phyloP scores from a whole-genome alignment of 176 grass and related monocot species.

The Elymus sibiricus region DNA sequence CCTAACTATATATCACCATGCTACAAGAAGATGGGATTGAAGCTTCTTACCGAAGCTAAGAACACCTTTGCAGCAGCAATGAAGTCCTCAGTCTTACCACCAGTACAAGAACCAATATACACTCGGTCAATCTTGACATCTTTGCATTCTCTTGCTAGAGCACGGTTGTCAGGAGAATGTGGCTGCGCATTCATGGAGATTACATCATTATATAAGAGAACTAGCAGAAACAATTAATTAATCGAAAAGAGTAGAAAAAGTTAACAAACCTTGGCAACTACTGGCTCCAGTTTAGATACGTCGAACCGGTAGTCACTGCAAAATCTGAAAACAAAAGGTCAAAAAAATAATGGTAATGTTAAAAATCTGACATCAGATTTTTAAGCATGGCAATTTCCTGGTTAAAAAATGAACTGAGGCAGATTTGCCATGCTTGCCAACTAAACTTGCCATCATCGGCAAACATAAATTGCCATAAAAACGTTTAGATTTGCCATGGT shows the following conservation, averaged over 20 bases:
- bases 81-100: slow-evolving; percentile 94
- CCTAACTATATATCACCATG: background rate
- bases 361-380: no score
- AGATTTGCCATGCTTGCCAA: no score
- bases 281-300: slow-evolving; percentile 90
- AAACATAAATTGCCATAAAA: no score
- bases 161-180: slow-evolving; percentile 92
- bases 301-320: slow-evolving; percentile 76
- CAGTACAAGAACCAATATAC: slow-evolving; percentile 96
- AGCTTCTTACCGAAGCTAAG: slow-evolving; percentile 72
- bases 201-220: background rate
- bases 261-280: slow-evolving; percentile 83
- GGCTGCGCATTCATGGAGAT: slow-evolving; percentile 46
- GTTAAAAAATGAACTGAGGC: no score
- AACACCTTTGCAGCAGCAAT: slow-evolving; percentile 85
- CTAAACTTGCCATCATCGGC: no score
- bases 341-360: background rate
- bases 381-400: no score
- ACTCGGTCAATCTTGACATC: slow-evolving; percentile 92
- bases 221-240: background rate
- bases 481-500: background rate
- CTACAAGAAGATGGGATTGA: slow-evolving; percentile 15
- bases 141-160: slow-evolving; percentile 94
- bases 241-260: background rate
- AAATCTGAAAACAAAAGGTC: slow-evolving; percentile 49